Evolutionary conservation across 1,284 basidiomycete genomes (phyloP).

Genomic region (Ustilago curta): DNA sequence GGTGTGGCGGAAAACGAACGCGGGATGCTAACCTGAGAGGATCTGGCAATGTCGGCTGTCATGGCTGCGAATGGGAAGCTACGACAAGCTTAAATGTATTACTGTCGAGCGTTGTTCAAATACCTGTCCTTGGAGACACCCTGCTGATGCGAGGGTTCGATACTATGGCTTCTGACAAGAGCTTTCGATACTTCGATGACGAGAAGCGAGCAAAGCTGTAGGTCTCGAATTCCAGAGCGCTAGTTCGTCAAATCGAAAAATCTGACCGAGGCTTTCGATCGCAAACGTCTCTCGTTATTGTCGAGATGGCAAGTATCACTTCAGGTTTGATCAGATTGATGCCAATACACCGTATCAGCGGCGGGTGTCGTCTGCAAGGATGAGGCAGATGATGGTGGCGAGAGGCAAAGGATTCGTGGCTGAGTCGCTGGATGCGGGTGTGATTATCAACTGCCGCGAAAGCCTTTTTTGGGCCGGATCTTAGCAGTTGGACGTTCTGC

Average conservation of each 20-base stretch:
- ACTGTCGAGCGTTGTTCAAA: conserved; percentile 29
- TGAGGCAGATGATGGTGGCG: conserved; percentile 54
- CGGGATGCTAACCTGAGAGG: conserved; percentile 28
- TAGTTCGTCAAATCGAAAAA: neutral
- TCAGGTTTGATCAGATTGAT: conserved; percentile 16
- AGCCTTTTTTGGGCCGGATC: neutral
- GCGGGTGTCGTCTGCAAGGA: conserved; percentile 43
- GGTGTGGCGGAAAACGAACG: conserved; percentile 1
- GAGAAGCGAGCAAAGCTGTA: neutral
- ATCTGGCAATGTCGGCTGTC: conserved; percentile 47
- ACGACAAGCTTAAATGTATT: conserved; percentile 7
- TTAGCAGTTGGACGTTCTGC: neutral
- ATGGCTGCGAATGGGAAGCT: conserved; percentile 23
- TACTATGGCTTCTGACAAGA: no score
- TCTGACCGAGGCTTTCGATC: conserved; percentile 1
- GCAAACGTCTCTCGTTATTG: conserved; percentile 12
- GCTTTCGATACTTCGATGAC: neutral
- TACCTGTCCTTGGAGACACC: conserved; percentile 29
- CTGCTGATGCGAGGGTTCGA: conserved; percentile 6
- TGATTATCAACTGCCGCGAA: conserved; percentile 16
- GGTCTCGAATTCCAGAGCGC: neutral
- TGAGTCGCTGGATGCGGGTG: conserved; percentile 5
- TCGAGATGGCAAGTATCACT: conserved; percentile 9
- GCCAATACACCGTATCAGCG: conserved; percentile 29
- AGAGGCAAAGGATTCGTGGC: conserved; percentile 28